Base-by-base conservation (phyloP, 1,284 basidiomycete genomes). In the Rhizopogon hawkerae region DNA sequence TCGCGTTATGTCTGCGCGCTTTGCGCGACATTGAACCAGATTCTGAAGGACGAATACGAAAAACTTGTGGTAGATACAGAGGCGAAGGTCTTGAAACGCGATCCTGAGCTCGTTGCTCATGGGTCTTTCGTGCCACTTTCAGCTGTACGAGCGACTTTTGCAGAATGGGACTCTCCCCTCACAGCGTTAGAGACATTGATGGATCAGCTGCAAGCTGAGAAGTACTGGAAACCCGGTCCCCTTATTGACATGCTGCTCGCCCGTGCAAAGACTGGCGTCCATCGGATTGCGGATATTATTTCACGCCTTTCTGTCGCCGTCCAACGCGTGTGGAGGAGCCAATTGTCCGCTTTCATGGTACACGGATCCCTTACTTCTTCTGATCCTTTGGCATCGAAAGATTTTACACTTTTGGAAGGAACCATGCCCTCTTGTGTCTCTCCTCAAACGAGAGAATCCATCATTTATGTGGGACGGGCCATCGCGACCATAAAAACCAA, bases 401-500 rank as follows among this genome's bases (percentile, higher is more conserved):
- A 72, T 44, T 82, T 76, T 60, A 64, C 58, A 6, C 74, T 81
- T 38, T 60, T 83, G 47, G 74, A 80, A 1, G 82, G 81, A 1
- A 74, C 86, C 2, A 74, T 91, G 42, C 92, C 92, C 0, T 75
- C 79, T 0, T 87, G 85, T 51, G 74, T 94, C 16, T 83, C 85
- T 1, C 57, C 68, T 1, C 78, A 82, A 42, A 81, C 88, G 4
- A 77, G 77, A 51, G 87, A 91, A 50, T 90, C 89, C 5, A 90
- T 95, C 49, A 69, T 81, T 1, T 94, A 94, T 61, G 79, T 94
- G 33, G 92, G 92, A 0, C 78, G 90, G 29, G 92, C 92, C 2
- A 82, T 94, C 29, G 83, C 84, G 3, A 92, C 87, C 1, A 82
- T 94, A 16, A 85, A 84, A 60, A 72, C 78, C 38, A 85, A 87